These are phyloP conservation scores for Parafenestella ontariensis DNA, from an alignment of 2,329 filamentous ascomycete species.

Conservation along the genomic window DNA sequence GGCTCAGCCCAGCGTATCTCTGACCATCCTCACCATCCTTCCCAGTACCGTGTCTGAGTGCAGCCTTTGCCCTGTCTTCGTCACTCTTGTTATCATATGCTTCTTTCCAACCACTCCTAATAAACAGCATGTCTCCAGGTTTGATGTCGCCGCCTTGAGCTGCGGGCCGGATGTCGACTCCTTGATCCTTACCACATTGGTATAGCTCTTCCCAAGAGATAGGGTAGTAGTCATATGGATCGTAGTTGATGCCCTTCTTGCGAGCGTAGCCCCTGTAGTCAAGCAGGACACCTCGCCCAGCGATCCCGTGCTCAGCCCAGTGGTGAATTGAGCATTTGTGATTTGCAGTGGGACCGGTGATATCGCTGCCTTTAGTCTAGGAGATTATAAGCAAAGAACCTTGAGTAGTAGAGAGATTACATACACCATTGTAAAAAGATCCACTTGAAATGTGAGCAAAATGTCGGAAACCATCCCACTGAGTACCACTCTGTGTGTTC, in stretches of 20 bases:
- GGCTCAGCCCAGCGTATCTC: conserved; percentile 59
- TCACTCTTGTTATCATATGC: conserved; percentile 58
- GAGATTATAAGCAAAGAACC: not conserved
- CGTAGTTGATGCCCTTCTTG: conserved; percentile 52
- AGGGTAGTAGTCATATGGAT: conserved; percentile 51
- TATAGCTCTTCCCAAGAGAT: conserved; percentile 59
- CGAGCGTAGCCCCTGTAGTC: conserved; percentile 54
- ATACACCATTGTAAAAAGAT: conserved; percentile 52
- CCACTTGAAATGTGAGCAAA: conserved; percentile 50
- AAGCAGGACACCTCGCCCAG: conserved; percentile 53
- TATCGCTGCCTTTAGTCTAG: conserved; percentile 51
- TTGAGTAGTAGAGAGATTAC: not conserved
- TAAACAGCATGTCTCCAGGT: conserved; percentile 69
- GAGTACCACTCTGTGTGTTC: conserved; percentile 55
- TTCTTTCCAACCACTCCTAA: conserved; percentile 69
- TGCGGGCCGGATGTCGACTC: conserved; percentile 65
- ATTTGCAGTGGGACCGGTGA: conserved; percentile 49
- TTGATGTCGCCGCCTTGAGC: conserved; percentile 63
- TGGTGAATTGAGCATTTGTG: conserved; percentile 56
- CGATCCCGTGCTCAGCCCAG: conserved; percentile 55
- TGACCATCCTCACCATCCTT: conserved; percentile 48
- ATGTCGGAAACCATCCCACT: conserved; percentile 57
- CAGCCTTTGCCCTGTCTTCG: conserved; percentile 44
- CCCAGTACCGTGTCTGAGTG: conserved; percentile 54
- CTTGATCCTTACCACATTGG: conserved; percentile 65